Percentiles rank a stretch among this genome's conserved stretches.
Evolutionary conservation across 148 eudicot species (phyloP).

Genomic region (Amaranthus palmeri): DNA sequence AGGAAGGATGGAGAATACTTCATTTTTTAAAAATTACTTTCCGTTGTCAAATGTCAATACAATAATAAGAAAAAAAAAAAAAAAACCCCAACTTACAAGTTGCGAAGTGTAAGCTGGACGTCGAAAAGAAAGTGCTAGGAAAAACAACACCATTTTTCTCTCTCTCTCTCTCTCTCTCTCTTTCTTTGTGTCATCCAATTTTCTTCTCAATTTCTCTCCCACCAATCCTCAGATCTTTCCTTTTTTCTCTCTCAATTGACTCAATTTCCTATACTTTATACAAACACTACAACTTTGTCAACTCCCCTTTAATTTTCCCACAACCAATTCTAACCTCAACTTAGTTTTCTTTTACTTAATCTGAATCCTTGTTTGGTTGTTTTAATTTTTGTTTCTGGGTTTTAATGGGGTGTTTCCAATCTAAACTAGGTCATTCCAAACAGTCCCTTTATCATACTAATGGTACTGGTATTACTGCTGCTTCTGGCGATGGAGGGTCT

Average conservation of each 20-base stretch:
- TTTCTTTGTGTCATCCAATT: too few species aligned
- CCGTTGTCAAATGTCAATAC: too few species aligned
- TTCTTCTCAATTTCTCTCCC: too few species aligned
- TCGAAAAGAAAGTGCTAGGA: too few species aligned
- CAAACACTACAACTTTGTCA: neutral
- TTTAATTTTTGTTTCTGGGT: neutral
- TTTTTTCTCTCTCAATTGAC: neutral
- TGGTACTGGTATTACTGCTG: constrained; percentile 17
- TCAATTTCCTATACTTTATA: neutral
- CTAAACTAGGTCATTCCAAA: constrained; percentile 21
- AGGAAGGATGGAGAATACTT: too few species aligned
- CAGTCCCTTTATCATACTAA: constrained; percentile 19
- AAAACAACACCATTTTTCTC: too few species aligned
- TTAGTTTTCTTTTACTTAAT: neutral
- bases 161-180: too few species aligned
- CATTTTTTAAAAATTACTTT: too few species aligned
- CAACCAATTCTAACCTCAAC: neutral
- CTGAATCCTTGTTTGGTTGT: constrained; percentile 11
- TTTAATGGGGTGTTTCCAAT: constrained; percentile 67
- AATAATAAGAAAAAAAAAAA: neutral
- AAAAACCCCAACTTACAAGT: neutral
- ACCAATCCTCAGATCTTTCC: neutral
- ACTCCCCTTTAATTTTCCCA: neutral
- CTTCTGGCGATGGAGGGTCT: constrained; percentile 17
- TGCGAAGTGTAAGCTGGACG: neutral